These are phyloP conservation scores for Seminavis robusta DNA, from an alignment of 108 stramenopile species.

Conservation along the genomic window DNA sequence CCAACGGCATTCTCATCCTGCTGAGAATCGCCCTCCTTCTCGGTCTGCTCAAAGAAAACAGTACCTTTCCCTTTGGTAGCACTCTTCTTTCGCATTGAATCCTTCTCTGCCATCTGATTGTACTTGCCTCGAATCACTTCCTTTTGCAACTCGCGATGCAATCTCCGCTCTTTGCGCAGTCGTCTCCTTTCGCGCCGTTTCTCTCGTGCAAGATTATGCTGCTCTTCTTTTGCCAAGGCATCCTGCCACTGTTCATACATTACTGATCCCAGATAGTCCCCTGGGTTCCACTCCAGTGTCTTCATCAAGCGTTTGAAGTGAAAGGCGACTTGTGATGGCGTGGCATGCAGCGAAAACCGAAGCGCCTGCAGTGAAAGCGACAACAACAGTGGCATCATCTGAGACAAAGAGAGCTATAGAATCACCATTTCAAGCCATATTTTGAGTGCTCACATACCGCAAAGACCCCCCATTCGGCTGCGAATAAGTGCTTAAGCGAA, in stretches of 20 bases:
- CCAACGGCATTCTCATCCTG: background rate
- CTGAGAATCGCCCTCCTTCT: background rate
- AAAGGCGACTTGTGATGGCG: constrained; percentile 82
- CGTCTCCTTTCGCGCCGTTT: constrained; percentile 39
- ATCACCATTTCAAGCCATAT: background rate
- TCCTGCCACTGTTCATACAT: constrained; percentile 81
- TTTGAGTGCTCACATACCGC: no score
- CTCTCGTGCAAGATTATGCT: constrained; percentile 31
- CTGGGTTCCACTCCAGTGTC: constrained; percentile 55
- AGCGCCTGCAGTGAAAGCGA: no score
- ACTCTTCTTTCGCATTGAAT: background rate
- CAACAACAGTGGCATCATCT: background rate
- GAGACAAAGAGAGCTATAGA: background rate
- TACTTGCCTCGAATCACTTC: constrained; percentile 30
- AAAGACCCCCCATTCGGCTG: constrained; percentile 85
- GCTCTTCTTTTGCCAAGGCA: constrained; percentile 56
- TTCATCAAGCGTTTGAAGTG: constrained; percentile 80
- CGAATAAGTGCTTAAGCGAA: constrained; percentile 70
- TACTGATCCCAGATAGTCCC: constrained; percentile 61
- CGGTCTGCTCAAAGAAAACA: no score
- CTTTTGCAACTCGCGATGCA: constrained; percentile 62
- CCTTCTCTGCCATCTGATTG: background rate
- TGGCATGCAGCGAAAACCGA: constrained; percentile 72
- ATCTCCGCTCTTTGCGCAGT: constrained; percentile 46
- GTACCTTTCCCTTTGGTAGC: background rate